phyloP scores from a whole-genome alignment of 1,284 basidiomycete genomes.

The Chiua sp. region DNA sequence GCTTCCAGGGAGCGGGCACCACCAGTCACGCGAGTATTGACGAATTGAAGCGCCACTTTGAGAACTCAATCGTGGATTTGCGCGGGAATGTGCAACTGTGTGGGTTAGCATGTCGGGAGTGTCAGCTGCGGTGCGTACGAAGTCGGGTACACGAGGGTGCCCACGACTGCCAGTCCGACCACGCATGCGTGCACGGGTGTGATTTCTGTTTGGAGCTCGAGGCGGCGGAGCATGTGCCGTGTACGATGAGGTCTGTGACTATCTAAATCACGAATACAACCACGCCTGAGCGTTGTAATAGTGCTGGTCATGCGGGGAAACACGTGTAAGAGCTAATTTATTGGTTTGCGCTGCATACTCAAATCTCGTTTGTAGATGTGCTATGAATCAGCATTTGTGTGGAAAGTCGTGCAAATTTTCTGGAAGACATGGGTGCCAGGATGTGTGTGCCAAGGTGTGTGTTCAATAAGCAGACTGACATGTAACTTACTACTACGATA shows the following conservation, averaged over 20 bases:
- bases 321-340: conserved; percentile 49
- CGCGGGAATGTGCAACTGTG: conserved; percentile 54
- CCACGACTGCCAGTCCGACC: conserved; percentile 57
- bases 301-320: conserved; percentile 59
- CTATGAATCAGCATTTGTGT: conserved; percentile 54
- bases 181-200: conserved; percentile 50
- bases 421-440: conserved; percentile 52
- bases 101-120: conserved; percentile 47
- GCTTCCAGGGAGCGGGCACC: conserved; percentile 43
- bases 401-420: conserved; percentile 50
- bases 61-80: conserved; percentile 48
- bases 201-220: conserved; percentile 46
- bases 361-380: conserved; percentile 44
- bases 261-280: neutral
- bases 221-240: conserved; percentile 35
- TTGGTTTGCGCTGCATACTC: neutral
- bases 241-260: conserved; percentile 50
- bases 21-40: conserved; percentile 48
- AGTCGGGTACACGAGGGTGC: conserved; percentile 48
- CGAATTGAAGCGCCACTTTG: conserved; percentile 50
- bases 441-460: conserved; percentile 54
- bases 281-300: conserved; percentile 20
- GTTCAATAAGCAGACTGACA: neutral
- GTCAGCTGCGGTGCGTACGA: conserved; percentile 54
- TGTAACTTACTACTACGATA: neutral